A percentile compares a stretch with the other conserved stretches of the same genome.
Evolutionary conservation across 2,329 filamentous ascomycete species (phyloP).

Genomic region (Didymella pinodella): DNA sequence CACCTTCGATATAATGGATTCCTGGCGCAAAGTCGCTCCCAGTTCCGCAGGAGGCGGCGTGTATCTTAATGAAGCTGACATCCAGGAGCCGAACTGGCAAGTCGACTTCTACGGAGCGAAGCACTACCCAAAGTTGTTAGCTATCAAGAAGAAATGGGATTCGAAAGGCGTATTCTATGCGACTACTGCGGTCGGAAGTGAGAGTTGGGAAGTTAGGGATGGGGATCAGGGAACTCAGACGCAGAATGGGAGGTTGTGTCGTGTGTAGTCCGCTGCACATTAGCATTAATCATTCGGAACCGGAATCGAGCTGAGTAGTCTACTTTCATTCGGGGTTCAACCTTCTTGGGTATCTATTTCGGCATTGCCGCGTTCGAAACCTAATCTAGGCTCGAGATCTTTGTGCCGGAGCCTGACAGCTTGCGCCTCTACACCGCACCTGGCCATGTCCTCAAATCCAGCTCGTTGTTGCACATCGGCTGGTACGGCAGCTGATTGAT

Average conservation of each 20-base stretch:
- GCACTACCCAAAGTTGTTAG: constrained; percentile 38
- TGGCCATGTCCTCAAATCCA: not conserved
- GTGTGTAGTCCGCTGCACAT: not conserved
- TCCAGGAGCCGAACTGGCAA: constrained; percentile 40
- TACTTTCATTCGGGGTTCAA: not conserved
- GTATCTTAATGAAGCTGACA: constrained; percentile 41
- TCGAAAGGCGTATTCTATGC: constrained; percentile 40
- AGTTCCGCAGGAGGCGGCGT: constrained; percentile 30
- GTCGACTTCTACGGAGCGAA: constrained; percentile 35
- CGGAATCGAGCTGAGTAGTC: not conserved
- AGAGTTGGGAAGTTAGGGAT: constrained; percentile 35
- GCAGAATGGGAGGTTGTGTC: constrained; percentile 38
- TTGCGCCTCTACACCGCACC: not conserved
- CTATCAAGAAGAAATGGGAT: constrained; percentile 40
- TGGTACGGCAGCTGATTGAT: not conserved
- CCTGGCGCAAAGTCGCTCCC: constrained; percentile 30
- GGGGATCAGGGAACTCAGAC: constrained; percentile 30
- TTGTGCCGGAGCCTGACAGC: not conserved
- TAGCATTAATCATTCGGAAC: not conserved
- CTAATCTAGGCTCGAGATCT: not conserved
- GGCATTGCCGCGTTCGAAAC: not conserved
- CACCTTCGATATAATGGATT: constrained; percentile 23
- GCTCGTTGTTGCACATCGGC: not conserved
- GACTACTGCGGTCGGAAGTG: constrained; percentile 34
- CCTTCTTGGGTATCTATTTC: not conserved